A percentile compares a stretch with the other conserved stretches of the same genome.
Conservation (phyloP, 768 basidiomycete species). For the Amyloporia xantha region DNA sequence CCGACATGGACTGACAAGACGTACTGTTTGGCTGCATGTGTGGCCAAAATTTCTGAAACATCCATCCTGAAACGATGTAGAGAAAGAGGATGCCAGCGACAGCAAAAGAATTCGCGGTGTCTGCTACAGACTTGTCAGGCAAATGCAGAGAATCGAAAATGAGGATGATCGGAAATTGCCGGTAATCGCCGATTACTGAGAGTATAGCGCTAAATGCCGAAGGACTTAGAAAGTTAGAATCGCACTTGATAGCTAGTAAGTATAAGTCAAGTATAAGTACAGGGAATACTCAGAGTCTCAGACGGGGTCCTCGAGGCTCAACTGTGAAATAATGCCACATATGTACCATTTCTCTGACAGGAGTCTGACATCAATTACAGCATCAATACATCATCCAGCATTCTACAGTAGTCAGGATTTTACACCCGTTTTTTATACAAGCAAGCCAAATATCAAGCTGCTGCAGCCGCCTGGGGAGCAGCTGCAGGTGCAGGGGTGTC, state of each 20-base stretch:
- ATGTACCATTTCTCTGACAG: too few species aligned
- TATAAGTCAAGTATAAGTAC: too few species aligned
- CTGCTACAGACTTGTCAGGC: background rate
- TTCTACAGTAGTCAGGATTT: background rate
- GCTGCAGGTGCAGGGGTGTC: background rate
- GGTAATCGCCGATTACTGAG: background rate
- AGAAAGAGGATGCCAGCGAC: background rate
- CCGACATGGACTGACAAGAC: constrained; percentile 20
- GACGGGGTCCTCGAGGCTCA: too few species aligned
- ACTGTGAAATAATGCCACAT: too few species aligned
- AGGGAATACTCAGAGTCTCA: too few species aligned
- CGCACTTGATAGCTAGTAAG: too few species aligned
- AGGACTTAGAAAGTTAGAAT: too few species aligned
- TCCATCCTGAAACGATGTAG: too few species aligned
- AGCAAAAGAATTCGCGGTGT: background rate
- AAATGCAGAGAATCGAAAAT: background rate
- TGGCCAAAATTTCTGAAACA: constrained; percentile 72
- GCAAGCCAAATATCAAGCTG: background rate
- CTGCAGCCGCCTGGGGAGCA: background rate
- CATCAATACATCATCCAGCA: background rate
- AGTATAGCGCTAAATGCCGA: too few species aligned
- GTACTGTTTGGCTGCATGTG: constrained; percentile 67
- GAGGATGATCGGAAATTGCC: background rate
- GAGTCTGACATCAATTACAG: background rate
- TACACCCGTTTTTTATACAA: background rate